phyloP scores from a whole-genome alignment of 495 filamentous ascomycete species.

The Neurospora africana region DNA sequence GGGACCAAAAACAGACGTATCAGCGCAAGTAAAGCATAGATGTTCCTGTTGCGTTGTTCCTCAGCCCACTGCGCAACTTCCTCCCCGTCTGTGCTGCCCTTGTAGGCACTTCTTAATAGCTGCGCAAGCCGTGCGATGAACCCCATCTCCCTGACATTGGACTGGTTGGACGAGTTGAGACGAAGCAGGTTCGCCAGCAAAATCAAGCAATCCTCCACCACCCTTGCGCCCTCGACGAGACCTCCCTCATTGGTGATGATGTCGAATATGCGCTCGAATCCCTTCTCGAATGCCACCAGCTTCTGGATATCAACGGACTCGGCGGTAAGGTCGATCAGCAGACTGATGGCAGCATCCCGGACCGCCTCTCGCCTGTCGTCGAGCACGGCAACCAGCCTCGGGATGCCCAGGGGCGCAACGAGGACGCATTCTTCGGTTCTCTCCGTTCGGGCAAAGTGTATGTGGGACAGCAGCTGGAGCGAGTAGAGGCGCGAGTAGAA shows the following conservation, averaged over 20 bases:
- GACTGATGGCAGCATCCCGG: conserved; percentile 56
- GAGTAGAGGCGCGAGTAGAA: conserved; percentile 93
- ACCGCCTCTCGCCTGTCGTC: conserved; percentile 83
- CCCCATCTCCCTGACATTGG: conserved; percentile 84
- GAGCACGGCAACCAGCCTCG: conserved; percentile 70
- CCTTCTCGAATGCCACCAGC: conserved; percentile 87
- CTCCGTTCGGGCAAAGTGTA: conserved; percentile 76
- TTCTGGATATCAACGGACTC: conserved; percentile 66
- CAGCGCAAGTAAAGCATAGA: conserved; percentile 81
- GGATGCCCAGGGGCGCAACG: conserved; percentile 76
- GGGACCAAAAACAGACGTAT: conserved; percentile 73
- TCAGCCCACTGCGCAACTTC: conserved; percentile 62
- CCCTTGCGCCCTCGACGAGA: conserved; percentile 73
- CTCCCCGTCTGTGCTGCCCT: conserved; percentile 45
- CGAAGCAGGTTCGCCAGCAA: conserved; percentile 84
- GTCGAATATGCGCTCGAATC: conserved; percentile 75
- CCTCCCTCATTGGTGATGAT: conserved; percentile 76
- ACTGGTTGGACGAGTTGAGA: conserved; percentile 85
- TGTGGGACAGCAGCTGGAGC: conserved; percentile 78
- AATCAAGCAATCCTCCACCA: conserved; percentile 90
- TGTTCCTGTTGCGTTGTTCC: conserved; percentile 75
- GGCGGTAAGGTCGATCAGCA: conserved; percentile 42
- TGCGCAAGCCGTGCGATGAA: conserved; percentile 64
- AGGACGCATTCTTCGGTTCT: conserved; percentile 94
- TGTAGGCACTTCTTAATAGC: conserved; percentile 55